Conservation (phyloP, 2,329 filamentous ascomycete genomes). For the Dothiorella sarmentorum region DNA sequence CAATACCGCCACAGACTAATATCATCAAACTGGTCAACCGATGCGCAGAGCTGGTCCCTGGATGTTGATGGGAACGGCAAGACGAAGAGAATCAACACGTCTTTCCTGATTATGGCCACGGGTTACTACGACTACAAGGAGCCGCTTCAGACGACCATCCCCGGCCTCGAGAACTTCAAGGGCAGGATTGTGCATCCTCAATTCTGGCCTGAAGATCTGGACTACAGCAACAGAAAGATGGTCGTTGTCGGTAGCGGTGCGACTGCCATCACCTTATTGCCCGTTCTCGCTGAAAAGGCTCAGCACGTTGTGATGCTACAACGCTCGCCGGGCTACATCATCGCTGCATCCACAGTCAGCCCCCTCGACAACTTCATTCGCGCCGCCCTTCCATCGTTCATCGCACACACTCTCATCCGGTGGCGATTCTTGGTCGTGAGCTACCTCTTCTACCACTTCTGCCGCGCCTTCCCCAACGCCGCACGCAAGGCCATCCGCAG, state of each 20-base stretch:
- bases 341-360: conserved; percentile 50
- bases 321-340: conserved; percentile 68
- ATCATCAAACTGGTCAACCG: conserved; percentile 43
- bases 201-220: conserved; percentile 69
- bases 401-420: conserved; percentile 49
- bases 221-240: conserved; percentile 64
- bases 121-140: conserved; percentile 74
- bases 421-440: conserved; percentile 51
- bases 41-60: conserved; percentile 48
- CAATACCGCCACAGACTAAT: conserved; percentile 42
- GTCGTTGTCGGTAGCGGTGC: conserved; percentile 75
- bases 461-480: conserved; percentile 51
- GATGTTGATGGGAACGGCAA: conserved; percentile 37
- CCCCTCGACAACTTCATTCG: conserved; percentile 38
- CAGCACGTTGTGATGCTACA: conserved; percentile 74
- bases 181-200: conserved; percentile 66
- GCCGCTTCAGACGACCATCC: conserved; percentile 57
- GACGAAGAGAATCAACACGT: conserved; percentile 36
- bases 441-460: conserved; percentile 49
- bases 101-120: conserved; percentile 57
- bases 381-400: conserved; percentile 45
- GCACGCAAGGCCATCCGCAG: conserved; percentile 49
- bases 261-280: conserved; percentile 74
- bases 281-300: conserved; percentile 61
- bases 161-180: conserved; percentile 63